Conservation (phyloP, 2,329 filamentous ascomycete genomes). For the Epichloe bromicola region DNA sequence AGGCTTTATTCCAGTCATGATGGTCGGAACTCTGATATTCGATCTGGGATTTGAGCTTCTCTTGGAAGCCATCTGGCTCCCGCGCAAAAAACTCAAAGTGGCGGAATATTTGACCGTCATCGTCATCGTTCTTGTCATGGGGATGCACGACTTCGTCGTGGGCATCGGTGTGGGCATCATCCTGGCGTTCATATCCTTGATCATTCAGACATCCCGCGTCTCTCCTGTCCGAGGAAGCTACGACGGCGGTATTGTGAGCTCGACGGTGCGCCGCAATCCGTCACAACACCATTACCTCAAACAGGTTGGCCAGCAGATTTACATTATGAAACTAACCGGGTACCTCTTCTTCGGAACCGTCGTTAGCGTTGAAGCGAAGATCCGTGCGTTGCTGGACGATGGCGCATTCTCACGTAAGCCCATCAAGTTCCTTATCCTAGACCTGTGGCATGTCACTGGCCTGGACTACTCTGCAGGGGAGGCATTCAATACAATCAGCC, state of each 20-base stretch:
- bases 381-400: constrained; percentile 70
- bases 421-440: constrained; percentile 80
- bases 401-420: constrained; percentile 64
- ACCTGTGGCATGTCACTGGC: constrained; percentile 79
- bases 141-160: constrained; percentile 88
- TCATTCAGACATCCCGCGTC: constrained; percentile 81
- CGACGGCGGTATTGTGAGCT: constrained; percentile 76
- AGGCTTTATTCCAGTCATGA: constrained; percentile 91
- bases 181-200: constrained; percentile 79
- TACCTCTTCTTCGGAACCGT: constrained; percentile 99
- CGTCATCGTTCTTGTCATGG: constrained; percentile 89
- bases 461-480: constrained; percentile 97
- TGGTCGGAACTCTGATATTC: constrained; percentile 91
- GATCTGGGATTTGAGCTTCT: constrained; percentile 87
- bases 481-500: constrained; percentile 84
- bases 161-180: constrained; percentile 88
- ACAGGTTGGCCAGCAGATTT: constrained; percentile 76
- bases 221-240: constrained; percentile 86
- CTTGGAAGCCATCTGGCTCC: constrained; percentile 76
- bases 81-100: constrained; percentile 73
- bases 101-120: constrained; percentile 86
- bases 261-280: constrained; percentile 82
- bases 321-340: constrained; percentile 80
- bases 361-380: constrained; percentile 82
- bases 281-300: constrained; percentile 78